Evolutionary conservation across 306 rosid genomes (phyloP), one percentile per base, ranked within the genome.

Genomic region (Cicer chorassanicum): DNA sequence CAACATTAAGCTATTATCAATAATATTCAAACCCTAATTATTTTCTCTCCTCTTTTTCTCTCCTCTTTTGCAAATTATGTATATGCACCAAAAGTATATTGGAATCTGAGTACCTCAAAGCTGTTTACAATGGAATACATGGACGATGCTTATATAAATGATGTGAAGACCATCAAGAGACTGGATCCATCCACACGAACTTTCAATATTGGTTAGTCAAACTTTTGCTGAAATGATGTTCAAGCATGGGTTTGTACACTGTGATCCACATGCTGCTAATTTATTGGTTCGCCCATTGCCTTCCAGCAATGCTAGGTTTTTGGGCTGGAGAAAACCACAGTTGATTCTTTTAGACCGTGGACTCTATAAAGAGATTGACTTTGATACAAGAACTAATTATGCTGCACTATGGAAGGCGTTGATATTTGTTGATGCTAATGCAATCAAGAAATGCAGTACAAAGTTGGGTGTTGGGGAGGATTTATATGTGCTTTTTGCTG

Each of bases 201-300:
- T 94, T 85, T 91, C 97, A 57, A 88, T 72, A 74, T 60, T 94
- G 85, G 98, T 94, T 71, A 94, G 96, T 78, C 91, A 87, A 84
- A 78, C 90, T 68, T 94, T 94, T 87, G 99, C 99, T 70, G 99
- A 92, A 87, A 94, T 94, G 99, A 94, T 92, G 90, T 94, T 90
- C 83, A 94, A 85, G 78, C 99, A 94, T 18, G 99, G 99, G 68
- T 94, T 94, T 87, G 99, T 94, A 72, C 99, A 94, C 77, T 94
- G 99, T 74, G 99, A 94, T 69, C 99, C 99, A 5, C 99, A 94
- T 82, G 90, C 89, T 42, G 99, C 99, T 59, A 94, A 94, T 85
- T 83, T 94, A 74, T 82, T 94, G 67, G 93, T 94, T 78, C 97
- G 97, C 46, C 96, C 96, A 61, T 65, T 85, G 83, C 99, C 97